phyloP scores from a whole-genome alignment of 257 asterid genomes.

The Anisodus acutangulus region DNA sequence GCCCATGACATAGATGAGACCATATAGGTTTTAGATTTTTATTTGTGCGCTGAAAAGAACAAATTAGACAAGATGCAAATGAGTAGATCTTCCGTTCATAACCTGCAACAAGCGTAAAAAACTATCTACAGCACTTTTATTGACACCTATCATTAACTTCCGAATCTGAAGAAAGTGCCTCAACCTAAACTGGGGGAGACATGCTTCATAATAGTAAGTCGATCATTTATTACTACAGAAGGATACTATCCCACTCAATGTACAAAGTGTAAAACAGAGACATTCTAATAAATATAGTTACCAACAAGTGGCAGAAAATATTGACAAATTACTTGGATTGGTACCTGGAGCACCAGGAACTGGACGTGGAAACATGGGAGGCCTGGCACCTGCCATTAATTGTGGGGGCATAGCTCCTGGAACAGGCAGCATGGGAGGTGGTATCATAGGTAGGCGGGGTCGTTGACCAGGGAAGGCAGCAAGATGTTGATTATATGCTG shows the following conservation, averaged over 20 bases:
- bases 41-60: background rate
- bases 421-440: constrained; percentile 52
- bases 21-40: background rate
- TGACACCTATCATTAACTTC: background rate
- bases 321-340: background rate
- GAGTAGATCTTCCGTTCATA: background rate
- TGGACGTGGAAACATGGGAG: constrained; percentile 54
- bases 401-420: constrained; percentile 52
- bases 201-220: background rate
- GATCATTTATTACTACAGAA: background rate
- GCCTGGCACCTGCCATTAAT: constrained; percentile 48
- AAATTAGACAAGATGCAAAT: background rate
- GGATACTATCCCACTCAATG: constrained; percentile 6
- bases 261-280: background rate
- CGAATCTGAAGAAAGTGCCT: background rate
- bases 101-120: background rate
- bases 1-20: background rate
- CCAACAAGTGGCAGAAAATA: background rate
- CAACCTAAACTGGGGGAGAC: background rate
- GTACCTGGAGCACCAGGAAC: constrained; percentile 54
- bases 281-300: background rate
- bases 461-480: constrained; percentile 62
- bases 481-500: constrained; percentile 69
- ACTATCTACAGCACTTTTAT: background rate
- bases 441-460: constrained; percentile 56